These are phyloP conservation scores for Furcasterigmium furcatum DNA, from an alignment of 2,329 filamentous ascomycete genomes.

Conservation along the genomic window DNA sequence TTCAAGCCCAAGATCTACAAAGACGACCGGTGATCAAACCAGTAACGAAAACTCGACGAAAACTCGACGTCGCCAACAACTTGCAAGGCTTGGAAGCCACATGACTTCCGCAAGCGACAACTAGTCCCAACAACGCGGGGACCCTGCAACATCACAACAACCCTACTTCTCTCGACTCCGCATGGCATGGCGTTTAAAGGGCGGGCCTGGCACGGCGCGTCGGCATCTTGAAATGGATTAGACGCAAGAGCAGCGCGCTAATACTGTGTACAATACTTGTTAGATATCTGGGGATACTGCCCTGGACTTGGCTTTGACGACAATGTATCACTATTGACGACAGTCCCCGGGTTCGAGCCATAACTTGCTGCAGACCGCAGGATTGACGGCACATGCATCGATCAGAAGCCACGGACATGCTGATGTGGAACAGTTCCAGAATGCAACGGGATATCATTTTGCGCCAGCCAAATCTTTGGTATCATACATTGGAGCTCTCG, in stretches of 20 bases:
- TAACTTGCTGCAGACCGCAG: no score
- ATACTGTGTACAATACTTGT: conserved; percentile 3
- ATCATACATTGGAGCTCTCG: no score
- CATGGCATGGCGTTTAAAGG: conserved; percentile 15
- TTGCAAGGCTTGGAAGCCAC: no score
- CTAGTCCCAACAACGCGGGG: neutral
- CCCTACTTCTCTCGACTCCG: conserved; percentile 13
- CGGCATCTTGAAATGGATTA: conserved; percentile 2
- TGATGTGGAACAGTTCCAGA: no score
- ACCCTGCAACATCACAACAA: neutral
- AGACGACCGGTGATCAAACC: conserved; percentile 46
- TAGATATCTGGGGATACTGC: neutral
- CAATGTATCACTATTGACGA: neutral
- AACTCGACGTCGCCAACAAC: neutral
- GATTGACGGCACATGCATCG: no score
- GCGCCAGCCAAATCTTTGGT: no score
- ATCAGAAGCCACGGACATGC: no score
- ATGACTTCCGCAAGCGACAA: no score
- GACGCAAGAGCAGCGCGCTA: conserved; percentile 3
- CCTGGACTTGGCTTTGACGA: neutral
- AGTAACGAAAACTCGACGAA: neutral
- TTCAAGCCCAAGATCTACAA: conserved; percentile 97
- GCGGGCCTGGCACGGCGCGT: conserved; percentile 1
- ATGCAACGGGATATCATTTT: no score
- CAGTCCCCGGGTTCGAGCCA: no score